phyloP scores from a whole-genome alignment of 768 basidiomycete species.

The Lyophyllum semitale region DNA sequence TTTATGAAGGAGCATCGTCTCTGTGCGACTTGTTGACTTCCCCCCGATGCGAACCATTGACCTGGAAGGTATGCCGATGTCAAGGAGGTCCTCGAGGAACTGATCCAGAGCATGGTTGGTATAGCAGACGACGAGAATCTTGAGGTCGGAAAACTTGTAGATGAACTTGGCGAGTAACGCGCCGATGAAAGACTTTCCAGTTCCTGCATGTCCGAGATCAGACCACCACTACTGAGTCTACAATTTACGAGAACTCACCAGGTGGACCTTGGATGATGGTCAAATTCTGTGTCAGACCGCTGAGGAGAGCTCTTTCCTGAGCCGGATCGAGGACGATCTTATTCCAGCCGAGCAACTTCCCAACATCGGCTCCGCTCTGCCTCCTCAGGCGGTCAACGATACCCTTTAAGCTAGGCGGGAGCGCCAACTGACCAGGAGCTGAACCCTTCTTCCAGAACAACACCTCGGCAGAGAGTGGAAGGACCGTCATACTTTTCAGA shows the following conservation, averaged over 20 bases:
- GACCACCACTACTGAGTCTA: background rate
- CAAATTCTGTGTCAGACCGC: constrained; percentile 56
- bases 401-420: background rate
- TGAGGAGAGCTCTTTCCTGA: constrained; percentile 48
- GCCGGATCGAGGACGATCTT: constrained; percentile 51
- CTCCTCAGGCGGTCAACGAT: background rate
- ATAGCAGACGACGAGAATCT: constrained; percentile 69
- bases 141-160: constrained; percentile 46
- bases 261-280: constrained; percentile 74
- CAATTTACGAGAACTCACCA: constrained; percentile 38
- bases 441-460: constrained; percentile 49
- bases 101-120: constrained; percentile 79
- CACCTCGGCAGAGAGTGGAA: constrained; percentile 54
- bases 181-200: constrained; percentile 76
- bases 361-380: background rate
- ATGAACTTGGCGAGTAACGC: constrained; percentile 64
- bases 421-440: background rate
- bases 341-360: constrained; percentile 31
- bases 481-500: constrained; percentile 43
- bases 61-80: constrained; percentile 53
- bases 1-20: constrained; percentile 42
- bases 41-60: constrained; percentile 60
- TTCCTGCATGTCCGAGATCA: constrained; percentile 42
- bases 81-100: constrained; percentile 62
- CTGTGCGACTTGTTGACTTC: constrained; percentile 51